phyloP scores from a whole-genome alignment of 1,139 yeast species.

The Sugiyamaella xylanicola region DNA sequence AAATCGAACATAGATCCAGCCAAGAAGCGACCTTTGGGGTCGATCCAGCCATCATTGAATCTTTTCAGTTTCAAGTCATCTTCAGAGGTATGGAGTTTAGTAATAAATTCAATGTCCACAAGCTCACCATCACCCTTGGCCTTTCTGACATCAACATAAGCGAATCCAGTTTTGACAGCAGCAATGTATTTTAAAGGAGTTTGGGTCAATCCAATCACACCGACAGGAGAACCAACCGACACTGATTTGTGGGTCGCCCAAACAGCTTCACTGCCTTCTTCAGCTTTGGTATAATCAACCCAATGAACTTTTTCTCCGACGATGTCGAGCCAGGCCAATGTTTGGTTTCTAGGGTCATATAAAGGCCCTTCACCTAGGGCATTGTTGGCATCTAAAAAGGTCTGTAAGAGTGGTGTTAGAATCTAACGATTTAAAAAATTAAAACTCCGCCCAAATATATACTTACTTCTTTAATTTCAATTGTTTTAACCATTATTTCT shows the following conservation, averaged over 20 bases:
- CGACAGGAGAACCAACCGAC: conserved; percentile 32
- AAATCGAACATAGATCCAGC: conserved; percentile 39
- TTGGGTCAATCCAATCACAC: conserved; percentile 40
- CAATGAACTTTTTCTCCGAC: conserved; percentile 36
- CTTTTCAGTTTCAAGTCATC: conserved; percentile 27
- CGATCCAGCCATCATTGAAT: conserved; percentile 43
- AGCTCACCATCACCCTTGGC: conserved; percentile 30
- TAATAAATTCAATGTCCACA: conserved; percentile 26
- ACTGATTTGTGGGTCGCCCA: conserved; percentile 32
- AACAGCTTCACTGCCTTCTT: conserved; percentile 21
- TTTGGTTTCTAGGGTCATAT: conserved; percentile 37
- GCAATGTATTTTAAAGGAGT: conserved; percentile 37
- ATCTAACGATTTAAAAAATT: too few relatives aligned
- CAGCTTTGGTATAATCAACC: conserved; percentile 31
- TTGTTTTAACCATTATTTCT: conserved; percentile 12
- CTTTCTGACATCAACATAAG: conserved; percentile 33
- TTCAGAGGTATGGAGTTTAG: conserved; percentile 24
- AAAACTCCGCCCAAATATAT: too few relatives aligned
- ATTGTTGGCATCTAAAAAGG: conserved; percentile 34
- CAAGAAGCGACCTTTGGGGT: conserved; percentile 42
- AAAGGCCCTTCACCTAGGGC: conserved; percentile 42
- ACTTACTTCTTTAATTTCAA: conserved; percentile 13
- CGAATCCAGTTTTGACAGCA: conserved; percentile 40
- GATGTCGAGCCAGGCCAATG: conserved; percentile 41
- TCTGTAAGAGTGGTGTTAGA: conserved; percentile 17